Evolutionary conservation across 139 green algal genomes (phyloP), one percentile per base, ranked within the genome.

Genomic region (Closterium sp.): DNA sequence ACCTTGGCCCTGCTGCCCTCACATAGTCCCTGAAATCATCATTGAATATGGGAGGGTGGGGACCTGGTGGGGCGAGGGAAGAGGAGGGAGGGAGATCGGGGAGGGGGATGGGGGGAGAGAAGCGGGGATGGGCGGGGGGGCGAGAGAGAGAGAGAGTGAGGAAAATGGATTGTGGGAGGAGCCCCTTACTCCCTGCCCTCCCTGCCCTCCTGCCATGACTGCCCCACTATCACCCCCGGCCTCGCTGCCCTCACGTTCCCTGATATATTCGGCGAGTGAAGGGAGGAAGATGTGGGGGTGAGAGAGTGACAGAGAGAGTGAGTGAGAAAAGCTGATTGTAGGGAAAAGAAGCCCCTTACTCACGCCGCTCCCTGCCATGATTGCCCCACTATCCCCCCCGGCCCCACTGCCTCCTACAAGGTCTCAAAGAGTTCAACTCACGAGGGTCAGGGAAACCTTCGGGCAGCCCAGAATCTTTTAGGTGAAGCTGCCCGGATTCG

Each of bases 21-120:
- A 91, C 89, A 30, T 90, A 28, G 38, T 91, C 89, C n/a, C 42
- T 29, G 31, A 91, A 85, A n/a, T 32, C 89, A 88, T 91, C 89
- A 31, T 30, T 90, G 38, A 91, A 91, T 21, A 70, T 70, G 11
- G 45, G 45, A 2, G 45, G 45, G 45, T 70, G 45, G 45, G 45
- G 45, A 4, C 45, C 45, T 70, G 45, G 45, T 13, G 10, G 45
- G 45, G 11, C 5, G 1, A 70, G 45, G n/a, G n/a, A 62, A 62
- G 5, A 62, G 7, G 42, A 7, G 42, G 45, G 5, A 70, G 6
- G 5, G 45, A 13, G 3, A 13, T 70, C 10, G 45, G 45, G 10
- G 45, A 19, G 45, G 5, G 45, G 1, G 45, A 19, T 2, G 42
- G 42, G 7, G 42, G 7, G 42, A 62, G 42, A 62, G 42, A 62